Evolutionary conservation across 169 alveolate genomes (phyloP), one percentile per base, ranked within the genome.

Genomic region (Plasmodium reichenowi): DNA sequence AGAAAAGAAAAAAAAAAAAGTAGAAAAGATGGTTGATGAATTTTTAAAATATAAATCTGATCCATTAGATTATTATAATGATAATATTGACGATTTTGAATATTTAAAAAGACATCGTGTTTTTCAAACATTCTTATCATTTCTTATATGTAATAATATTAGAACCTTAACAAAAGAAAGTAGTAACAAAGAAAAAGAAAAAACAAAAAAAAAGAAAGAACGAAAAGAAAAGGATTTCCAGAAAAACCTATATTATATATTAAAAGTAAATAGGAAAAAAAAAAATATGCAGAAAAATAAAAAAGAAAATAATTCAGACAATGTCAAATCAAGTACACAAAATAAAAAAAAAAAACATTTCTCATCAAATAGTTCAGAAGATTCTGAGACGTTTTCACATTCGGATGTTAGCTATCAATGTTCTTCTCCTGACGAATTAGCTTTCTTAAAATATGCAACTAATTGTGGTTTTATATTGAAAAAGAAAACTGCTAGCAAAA

Each of bases 391-490:
- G 0, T 74, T 88, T 24, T 88, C 88, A 1, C 83, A 90, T 87
- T 89, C 90, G 26, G 93, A 91, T 72, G 94, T 95, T 68, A 97
- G 93, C 43, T 97, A 93, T 93, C 99, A 99, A 91, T 99, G 99
- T 1, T 96, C 99, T n/a, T 97, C 99, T 5, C 99, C 99, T 5
- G 99, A 98, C 92, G 99, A 98, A 93, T 96, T 98, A 15, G 99
- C 99, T 2, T 94, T 98, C 72, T 99, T 98, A n/a, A 96, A 95
- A 80, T 98, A 98, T 91, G 99, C 99, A 0, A 97, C 97, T 38
- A 88, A 66, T 68, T 88, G 98, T 74, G 98, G 98, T 32, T 93
- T 98, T 89, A 89, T 95, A 87, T 97, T 98, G 58, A 93, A 94
- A 38, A 94, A 95, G 54, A 88, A 99, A 59, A 97, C 97, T 29